Conservation (phyloP, 2,329 filamentous ascomycete species). For the Knufia fluminis region DNA sequence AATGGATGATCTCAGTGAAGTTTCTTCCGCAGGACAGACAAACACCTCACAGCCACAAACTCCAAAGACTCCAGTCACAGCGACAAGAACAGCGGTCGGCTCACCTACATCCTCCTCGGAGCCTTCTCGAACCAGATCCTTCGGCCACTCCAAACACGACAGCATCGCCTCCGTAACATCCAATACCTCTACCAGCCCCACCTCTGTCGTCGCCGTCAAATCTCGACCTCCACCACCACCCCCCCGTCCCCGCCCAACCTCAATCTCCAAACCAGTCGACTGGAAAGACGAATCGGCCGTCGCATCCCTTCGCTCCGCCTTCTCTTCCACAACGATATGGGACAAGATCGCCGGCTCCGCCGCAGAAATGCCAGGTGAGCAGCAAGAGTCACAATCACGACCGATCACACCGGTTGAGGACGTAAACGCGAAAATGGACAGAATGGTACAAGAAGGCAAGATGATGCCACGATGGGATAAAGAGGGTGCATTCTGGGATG, state of each 20-base stretch:
- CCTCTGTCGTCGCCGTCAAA: constrained; percentile 9
- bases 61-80: neutral
- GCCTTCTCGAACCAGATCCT: neutral
- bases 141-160: neutral
- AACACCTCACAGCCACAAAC: neutral
- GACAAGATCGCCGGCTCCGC: neutral
- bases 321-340: constrained; percentile 5
- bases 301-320: constrained; percentile 2
- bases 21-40: neutral
- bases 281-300: constrained; percentile 7
- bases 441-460: constrained; percentile 28
- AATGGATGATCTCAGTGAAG: neutral
- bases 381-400: neutral
- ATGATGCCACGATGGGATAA: constrained; percentile 44
- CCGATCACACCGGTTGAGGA: neutral
- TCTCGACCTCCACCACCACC: constrained; percentile 2
- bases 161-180: constrained; percentile 2
- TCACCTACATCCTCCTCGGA: too few species aligned
- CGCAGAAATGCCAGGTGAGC: constrained; percentile 1
- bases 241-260: constrained; percentile 10
- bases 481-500: constrained; percentile 43
- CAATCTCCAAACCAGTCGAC: constrained; percentile 12
- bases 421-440: constrained; percentile 13
- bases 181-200: neutral
- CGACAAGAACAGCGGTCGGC: neutral